These are phyloP conservation scores for Calonectria honghensis DNA, from an alignment of 2,329 filamentous ascomycete genomes.

Conservation along the genomic window DNA sequence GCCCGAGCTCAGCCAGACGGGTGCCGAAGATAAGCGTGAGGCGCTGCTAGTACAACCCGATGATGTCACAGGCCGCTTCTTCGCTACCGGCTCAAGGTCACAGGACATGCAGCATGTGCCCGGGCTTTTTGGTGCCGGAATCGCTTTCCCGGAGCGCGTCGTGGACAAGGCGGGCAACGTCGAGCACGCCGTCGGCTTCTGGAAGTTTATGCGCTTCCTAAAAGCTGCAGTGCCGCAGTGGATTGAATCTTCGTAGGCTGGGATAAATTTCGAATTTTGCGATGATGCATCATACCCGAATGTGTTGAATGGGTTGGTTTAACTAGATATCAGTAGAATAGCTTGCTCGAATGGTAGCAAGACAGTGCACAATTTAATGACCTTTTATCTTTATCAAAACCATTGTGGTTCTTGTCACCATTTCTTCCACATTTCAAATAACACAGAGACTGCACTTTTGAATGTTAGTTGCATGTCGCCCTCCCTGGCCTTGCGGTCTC, in stretches of 20 bases:
- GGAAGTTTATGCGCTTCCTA: slow-evolving; percentile 79
- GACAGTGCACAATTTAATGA: not conserved
- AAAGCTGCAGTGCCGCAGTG: slow-evolving; percentile 69
- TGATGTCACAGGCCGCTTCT: slow-evolving; percentile 48
- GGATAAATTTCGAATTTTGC: not conserved
- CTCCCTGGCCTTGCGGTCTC: too few species aligned
- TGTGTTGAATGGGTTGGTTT: not conserved
- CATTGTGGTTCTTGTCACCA: too few species aligned
- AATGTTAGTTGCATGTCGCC: too few species aligned
- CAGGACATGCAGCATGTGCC: slow-evolving; percentile 61
- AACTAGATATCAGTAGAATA: not conserved
- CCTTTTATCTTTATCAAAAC: not conserved
- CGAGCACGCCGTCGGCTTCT: slow-evolving; percentile 77
- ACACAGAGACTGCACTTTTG: too few species aligned
- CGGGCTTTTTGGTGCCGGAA: slow-evolving; percentile 76
- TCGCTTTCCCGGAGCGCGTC: slow-evolving; percentile 78
- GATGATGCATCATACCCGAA: not conserved
- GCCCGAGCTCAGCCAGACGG: slow-evolving; percentile 65
- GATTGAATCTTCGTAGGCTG: not conserved
- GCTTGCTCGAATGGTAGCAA: not conserved
- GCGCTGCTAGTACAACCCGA: slow-evolving; percentile 69
- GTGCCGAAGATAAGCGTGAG: slow-evolving; percentile 51
- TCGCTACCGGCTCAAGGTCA: not conserved
- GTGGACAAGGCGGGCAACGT: slow-evolving; percentile 77
- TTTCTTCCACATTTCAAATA: too few species aligned